Percentiles rank a stretch among this genome's conserved stretches.
phyloP scores from a whole-genome alignment of 2,329 filamentous ascomycete genomes.

The Hortaea werneckii region DNA sequence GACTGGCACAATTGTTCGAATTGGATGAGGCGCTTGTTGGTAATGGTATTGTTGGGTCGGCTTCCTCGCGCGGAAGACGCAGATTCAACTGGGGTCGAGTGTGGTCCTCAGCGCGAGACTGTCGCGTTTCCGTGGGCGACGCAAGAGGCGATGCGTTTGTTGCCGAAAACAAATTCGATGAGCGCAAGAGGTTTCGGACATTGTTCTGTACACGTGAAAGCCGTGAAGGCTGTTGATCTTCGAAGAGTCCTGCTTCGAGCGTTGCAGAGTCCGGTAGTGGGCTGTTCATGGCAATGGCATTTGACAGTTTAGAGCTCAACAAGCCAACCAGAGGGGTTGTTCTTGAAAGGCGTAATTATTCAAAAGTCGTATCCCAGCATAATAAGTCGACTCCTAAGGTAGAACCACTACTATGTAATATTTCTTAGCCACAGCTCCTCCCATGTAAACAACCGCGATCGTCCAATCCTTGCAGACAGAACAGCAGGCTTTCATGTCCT shows the following conservation, averaged over 20 bases:
- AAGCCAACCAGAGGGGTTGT: neutral
- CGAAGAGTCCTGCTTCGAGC: constrained; percentile 25
- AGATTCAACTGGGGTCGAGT: constrained; percentile 4
- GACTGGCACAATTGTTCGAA: constrained; percentile 2
- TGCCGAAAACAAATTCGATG: constrained; percentile 14
- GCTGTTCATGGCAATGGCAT: constrained; percentile 10
- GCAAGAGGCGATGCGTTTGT: constrained; percentile 5
- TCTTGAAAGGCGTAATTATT: neutral
- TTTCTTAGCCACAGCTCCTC: neutral
- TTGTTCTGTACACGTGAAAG: constrained; percentile 24
- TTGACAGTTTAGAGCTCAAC: neutral
- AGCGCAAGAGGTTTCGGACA: constrained; percentile 23
- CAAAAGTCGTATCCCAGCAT: neutral
- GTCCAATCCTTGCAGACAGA: neutral
- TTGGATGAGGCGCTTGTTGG: constrained; percentile 10
- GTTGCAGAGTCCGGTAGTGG: constrained; percentile 23
- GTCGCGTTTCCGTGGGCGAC: constrained; percentile 1
- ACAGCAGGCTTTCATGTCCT: neutral
- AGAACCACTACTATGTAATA: neutral
- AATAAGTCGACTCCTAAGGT: neutral
- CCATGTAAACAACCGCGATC: neutral
- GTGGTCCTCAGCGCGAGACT: constrained; percentile 2
- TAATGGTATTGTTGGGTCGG: constrained; percentile 5
- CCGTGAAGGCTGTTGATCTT: constrained; percentile 18
- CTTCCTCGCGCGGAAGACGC: neutral